Base-by-base conservation (phyloP, 2,329 filamentous ascomycete species). In the Ophiocordyceps camponoti-floridani region DNA sequence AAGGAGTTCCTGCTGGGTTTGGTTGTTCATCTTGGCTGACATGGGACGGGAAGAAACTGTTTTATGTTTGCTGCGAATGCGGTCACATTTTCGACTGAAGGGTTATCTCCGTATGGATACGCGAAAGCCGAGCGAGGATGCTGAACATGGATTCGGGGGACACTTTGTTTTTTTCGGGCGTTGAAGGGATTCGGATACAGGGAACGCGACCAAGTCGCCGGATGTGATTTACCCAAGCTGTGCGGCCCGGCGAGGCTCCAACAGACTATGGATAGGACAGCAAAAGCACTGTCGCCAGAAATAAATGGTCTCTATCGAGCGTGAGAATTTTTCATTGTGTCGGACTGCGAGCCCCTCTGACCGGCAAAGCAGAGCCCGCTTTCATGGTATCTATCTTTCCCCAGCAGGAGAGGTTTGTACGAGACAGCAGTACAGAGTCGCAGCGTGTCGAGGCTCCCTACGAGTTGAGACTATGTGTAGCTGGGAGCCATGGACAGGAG, bases 61-160 rank as follows among this genome's bases (percentile, higher is more conserved):
- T 89, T 61, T 89, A 87, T 57, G 91, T 98, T 46, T 98, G 91
- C 72, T 91, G 84, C 69, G 77, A 80, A 48, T 98, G 91, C 65
- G 86, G 87, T 64, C 78, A 89, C 60, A 91, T 94, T 56, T 94
- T 87, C 60, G 67, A 72, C 57, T 79, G 63, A 55, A 54, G 43
- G 41, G n/a, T 35, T 38, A 26, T 23, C 38, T 41, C 18, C 33
- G 3, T 38, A 19, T 30, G 28, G 28, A 12, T 19, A 19, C 16
- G 35, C 16, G n/a, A 16, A 16, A 38, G 8, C 35, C 10, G 35
- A 18, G 35, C n/a, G 7, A 19, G 16, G 35, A 16, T 16, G 35
- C 16, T 18, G 35, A 9, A 16, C 16, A 16, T 16, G 16, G 7
- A 10, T n/a, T 10, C 9, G n/a, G n/a, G 18, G n/a, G 35, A 16